Conservation (phyloP, 108 stramenopile genomes). For the Craspedostauros australis region DNA sequence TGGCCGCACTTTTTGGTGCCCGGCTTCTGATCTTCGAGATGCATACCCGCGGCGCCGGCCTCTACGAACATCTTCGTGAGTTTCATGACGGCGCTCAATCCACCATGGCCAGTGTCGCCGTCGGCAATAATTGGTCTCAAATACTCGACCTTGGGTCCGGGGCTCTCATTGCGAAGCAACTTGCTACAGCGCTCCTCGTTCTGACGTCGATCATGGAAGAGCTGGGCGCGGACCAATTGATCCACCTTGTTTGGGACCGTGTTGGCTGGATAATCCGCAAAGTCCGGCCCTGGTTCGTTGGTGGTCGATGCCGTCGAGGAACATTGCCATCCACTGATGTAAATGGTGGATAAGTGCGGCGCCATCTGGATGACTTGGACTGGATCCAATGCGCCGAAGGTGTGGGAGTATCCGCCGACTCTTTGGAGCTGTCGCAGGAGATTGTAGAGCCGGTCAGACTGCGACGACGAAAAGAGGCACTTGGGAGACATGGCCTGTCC, state of each 20-base stretch:
- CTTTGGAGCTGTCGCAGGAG: constrained; percentile 57
- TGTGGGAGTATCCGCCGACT: constrained; percentile 83
- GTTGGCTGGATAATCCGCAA: constrained; percentile 81
- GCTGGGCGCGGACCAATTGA: constrained; percentile 90
- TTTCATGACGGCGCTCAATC: constrained; percentile 94
- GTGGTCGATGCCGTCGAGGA: constrained; percentile 84
- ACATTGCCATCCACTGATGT: constrained; percentile 95
- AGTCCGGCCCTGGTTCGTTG: constrained; percentile 96
- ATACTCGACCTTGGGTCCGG: constrained; percentile 78
- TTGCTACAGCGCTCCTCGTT: constrained; percentile 71
- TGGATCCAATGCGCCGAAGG: constrained; percentile 95
- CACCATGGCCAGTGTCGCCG: constrained; percentile 91
- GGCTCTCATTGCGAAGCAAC: constrained; percentile 49
- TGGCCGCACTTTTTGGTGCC: constrained; percentile 98
- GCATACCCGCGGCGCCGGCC: constrained; percentile 88
- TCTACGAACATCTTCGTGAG: constrained; percentile 92
- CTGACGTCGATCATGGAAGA: constrained; percentile 92
- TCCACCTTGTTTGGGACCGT: constrained; percentile 91
- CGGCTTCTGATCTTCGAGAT: constrained; percentile 84
- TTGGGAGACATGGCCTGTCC: constrained; percentile 36
- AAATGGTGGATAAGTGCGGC: constrained; percentile 82
- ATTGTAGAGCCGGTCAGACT: constrained; percentile 60
- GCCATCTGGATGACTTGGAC: constrained; percentile 96
- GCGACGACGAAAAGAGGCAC: constrained; percentile 45
- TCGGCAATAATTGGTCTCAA: constrained; percentile 92